These are phyloP conservation scores for Fraxinus angustifolia DNA, from an alignment of 305 asterid genomes.

Conservation along the genomic window DNA sequence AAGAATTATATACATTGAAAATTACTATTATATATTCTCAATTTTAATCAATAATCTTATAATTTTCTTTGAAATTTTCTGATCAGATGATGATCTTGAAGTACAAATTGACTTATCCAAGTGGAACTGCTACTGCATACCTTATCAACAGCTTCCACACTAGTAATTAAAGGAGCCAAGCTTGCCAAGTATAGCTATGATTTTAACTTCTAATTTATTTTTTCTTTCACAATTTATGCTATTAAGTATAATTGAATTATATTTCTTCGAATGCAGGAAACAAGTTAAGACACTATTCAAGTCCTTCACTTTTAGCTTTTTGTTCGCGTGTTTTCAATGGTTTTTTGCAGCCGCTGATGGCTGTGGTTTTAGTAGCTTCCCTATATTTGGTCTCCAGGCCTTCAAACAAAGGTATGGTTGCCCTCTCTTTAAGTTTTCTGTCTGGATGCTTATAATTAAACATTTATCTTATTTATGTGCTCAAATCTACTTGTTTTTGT, in stretches of 20 bases:
- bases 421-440: conserved; percentile 25
- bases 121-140: conserved; percentile 75
- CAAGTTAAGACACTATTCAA: conserved; percentile 57
- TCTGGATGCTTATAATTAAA: conserved; percentile 15
- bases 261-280: conserved; percentile 32
- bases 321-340: conserved; percentile 66
- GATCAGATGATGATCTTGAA: conserved; percentile 57
- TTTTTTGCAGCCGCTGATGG: conserved; percentile 48
- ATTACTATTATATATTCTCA: not conserved
- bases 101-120: conserved; percentile 69
- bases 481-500: not conserved
- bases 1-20: not conserved
- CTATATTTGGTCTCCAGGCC: conserved; percentile 51
- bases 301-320: conserved; percentile 47
- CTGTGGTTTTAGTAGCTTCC: conserved; percentile 61
- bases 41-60: not conserved
- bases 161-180: conserved; percentile 61
- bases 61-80: not conserved
- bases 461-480: not conserved
- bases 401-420: conserved; percentile 27
- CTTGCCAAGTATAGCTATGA: conserved; percentile 43
- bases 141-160: conserved; percentile 79
- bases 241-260: not conserved
- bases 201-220: not conserved
- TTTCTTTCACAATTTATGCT: not conserved